A percentile compares a stretch with the other conserved stretches of the same genome.
Evolutionary conservation across 169 alveolate genomes (phyloP).

Genomic region (Eimeria acervulina): DNA sequence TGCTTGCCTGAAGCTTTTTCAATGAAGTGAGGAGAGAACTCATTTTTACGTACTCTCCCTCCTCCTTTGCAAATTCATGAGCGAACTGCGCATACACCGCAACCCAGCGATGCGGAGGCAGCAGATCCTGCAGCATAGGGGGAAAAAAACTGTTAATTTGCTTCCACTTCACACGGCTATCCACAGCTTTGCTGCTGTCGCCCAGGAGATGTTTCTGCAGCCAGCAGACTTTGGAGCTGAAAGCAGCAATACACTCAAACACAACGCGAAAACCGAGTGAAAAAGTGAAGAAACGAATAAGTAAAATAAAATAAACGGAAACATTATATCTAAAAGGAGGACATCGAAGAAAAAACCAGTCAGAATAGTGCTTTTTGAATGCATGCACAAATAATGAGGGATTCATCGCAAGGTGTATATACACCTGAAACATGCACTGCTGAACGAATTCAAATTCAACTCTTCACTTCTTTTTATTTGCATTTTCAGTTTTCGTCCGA

Average conservation of each 20-base stretch:
- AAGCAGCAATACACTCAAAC: neutral
- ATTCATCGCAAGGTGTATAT: too few relatives aligned
- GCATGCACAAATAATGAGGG: too few relatives aligned
- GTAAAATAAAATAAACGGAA: too few relatives aligned
- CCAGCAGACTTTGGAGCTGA: neutral
- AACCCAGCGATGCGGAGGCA: slow-evolving; percentile 20
- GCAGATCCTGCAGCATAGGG: neutral
- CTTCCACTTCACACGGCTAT: neutral
- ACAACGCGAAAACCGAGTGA: neutral
- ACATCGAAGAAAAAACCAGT: too few relatives aligned
- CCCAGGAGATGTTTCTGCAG: neutral
- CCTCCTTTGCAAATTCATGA: neutral
- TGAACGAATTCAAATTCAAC: too few relatives aligned
- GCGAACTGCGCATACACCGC: neutral
- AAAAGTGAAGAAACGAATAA: too few relatives aligned
- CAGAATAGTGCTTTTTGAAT: too few relatives aligned
- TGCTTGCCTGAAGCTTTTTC: neutral
- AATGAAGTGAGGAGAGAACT: neutral
- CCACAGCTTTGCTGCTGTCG: neutral
- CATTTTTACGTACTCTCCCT: neutral
- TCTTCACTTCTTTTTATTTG: too few relatives aligned
- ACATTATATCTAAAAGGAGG: too few relatives aligned
- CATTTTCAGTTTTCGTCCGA: too few relatives aligned
- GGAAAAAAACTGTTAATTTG: neutral
- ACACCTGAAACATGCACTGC: too few relatives aligned